Conservation (phyloP, 176 grass and related monocot species). For the Zea mays region Zm-B73-REFERENCE-NAM-5.0 NC_050096.1:34135501-34136000, state of each 20-base stretch:
- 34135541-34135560: conserved; percentile 66
- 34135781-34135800: conserved; percentile 66
- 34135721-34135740: conserved; percentile 76
- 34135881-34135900: conserved; percentile 76
- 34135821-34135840: conserved; percentile 67
- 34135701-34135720: conserved; percentile 65
- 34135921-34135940: conserved; percentile 64
- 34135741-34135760: conserved; percentile 69
- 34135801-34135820: conserved; percentile 66
- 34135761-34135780: conserved; percentile 66
- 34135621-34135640: conserved; percentile 73
- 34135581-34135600: conserved; percentile 80
- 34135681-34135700: conserved; percentile 79
- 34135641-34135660: conserved; percentile 62
- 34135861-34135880: conserved; percentile 68
- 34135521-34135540: conserved; percentile 65
- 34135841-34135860: conserved; percentile 76
- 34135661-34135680: conserved; percentile 65
- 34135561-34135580: conserved; percentile 72
- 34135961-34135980: conserved; percentile 77
- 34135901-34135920: conserved; percentile 80
- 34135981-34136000: conserved; percentile 78
- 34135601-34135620: conserved; percentile 79
- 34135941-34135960: conserved; percentile 77
- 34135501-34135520: conserved; percentile 80